phyloP scores from a whole-genome alignment of 129 eudicot species.

The Scalesia atractyloides region DNA sequence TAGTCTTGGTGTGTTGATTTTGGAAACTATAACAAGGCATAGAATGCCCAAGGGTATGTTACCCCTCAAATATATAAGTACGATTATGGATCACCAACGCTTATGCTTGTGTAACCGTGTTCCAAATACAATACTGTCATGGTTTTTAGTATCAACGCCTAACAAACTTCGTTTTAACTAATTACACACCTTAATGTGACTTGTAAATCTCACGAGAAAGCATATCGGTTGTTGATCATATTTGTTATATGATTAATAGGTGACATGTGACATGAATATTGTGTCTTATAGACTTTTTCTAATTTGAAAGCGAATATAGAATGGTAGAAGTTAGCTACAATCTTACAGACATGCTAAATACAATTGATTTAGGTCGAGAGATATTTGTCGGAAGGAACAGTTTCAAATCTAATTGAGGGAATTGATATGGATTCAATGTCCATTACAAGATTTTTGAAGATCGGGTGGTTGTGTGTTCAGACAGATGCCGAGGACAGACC shows the following conservation, averaged over 20 bases:
- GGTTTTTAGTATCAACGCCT: no score
- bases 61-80: background rate
- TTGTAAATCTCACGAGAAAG: no score
- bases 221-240: no score
- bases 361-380: background rate
- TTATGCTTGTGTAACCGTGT: no score
- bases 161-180: no score
- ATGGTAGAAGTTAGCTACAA: background rate
- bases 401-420: background rate
- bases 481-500: background rate
- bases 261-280: no score
- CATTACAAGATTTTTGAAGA: background rate
- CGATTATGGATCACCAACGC: background rate
- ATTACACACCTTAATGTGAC: no score
- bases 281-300: background rate
- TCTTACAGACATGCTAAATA: background rate
- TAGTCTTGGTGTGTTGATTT: conserved; percentile 17
- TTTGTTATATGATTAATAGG: no score
- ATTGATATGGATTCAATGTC: background rate
- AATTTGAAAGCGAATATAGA: no score
- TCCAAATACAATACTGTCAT: no score
- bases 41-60: no score
- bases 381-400: background rate
- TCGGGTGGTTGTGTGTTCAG: no score
- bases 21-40: background rate